phyloP scores from a whole-genome alignment of 495 filamentous ascomycete genomes.

The Xylaria venustula region DNA sequence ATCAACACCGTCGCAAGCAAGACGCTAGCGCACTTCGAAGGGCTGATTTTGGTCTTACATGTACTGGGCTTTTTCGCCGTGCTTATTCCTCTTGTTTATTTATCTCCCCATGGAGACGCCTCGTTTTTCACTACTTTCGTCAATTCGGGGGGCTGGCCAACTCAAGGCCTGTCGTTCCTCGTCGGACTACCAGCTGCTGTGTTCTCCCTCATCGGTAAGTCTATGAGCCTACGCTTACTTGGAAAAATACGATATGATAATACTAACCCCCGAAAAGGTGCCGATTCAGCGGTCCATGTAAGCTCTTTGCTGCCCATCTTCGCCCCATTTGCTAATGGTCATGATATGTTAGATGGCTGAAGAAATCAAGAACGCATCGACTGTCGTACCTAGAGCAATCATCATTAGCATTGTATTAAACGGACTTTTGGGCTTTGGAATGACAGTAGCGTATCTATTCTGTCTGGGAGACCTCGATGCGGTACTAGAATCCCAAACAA shows the following conservation, averaged over 20 bases:
- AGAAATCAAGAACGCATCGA: slow-evolving; percentile 48
- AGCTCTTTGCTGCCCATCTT: background rate
- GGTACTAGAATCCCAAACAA: slow-evolving; percentile 22
- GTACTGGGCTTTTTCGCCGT: slow-evolving; percentile 49
- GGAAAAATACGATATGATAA: too few species aligned
- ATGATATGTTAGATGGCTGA: slow-evolving; percentile 30
- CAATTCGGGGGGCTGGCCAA: slow-evolving; percentile 42
- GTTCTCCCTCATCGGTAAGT: background rate
- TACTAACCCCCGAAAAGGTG: too few species aligned
- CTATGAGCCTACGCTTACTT: background rate
- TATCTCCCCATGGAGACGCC: slow-evolving; percentile 34
- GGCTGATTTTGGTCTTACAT: slow-evolving; percentile 43
- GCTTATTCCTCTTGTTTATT: slow-evolving; percentile 43
- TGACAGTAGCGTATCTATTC: slow-evolving; percentile 48
- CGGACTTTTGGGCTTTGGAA: slow-evolving; percentile 39
- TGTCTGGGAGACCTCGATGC: slow-evolving; percentile 40
- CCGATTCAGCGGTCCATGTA: slow-evolving; percentile 22
- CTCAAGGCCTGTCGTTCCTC: slow-evolving; percentile 30
- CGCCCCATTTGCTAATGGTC: background rate
- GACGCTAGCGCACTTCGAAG: slow-evolving; percentile 33
- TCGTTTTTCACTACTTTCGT: slow-evolving; percentile 35
- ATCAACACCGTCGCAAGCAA: slow-evolving; percentile 43
- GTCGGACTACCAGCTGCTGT: slow-evolving; percentile 20
- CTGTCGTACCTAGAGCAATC: slow-evolving; percentile 47
- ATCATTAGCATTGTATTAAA: slow-evolving; percentile 41